A percentile compares a stretch with the other conserved stretches of the same genome.
These are phyloP conservation scores for Tylopilus intermedius DNA, from an alignment of 768 basidiomycete species.

Conservation along the genomic window DNA sequence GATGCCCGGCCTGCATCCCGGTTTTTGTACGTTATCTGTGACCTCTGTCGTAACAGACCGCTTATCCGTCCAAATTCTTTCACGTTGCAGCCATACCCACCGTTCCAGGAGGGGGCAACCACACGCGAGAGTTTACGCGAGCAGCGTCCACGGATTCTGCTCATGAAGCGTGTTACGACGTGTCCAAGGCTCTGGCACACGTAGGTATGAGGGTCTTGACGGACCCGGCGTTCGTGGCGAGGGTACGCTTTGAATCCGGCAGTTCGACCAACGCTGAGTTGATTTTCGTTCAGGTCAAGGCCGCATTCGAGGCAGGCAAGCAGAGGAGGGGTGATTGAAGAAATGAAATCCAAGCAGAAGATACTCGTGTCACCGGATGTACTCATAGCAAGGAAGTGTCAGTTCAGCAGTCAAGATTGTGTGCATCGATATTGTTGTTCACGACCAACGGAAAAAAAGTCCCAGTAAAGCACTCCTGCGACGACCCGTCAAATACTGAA, in stretches of 20 bases:
- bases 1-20: conserved; percentile 67
- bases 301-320: conserved; percentile 43
- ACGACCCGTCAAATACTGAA: too few relatives aligned
- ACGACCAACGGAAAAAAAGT: too few relatives aligned
- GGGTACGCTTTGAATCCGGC: conserved; percentile 37
- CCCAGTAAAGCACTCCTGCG: too few relatives aligned
- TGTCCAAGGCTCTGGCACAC: conserved; percentile 68
- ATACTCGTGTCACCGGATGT: too few relatives aligned
- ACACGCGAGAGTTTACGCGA: conserved; percentile 59
- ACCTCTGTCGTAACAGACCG: background rate
- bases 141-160: conserved; percentile 56
- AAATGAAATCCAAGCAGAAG: too few relatives aligned
- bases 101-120: conserved; percentile 64
- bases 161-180: conserved; percentile 59
- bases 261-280: background rate
- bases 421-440: background rate
- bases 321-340: conserved; percentile 4
- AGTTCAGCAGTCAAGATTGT: background rate
- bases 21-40: conserved; percentile 35
- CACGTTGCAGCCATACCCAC: conserved; percentile 64
- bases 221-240: conserved; percentile 55
- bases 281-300: conserved; percentile 36
- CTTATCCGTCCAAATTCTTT: background rate
- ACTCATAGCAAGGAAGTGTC: too few relatives aligned
- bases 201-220: conserved; percentile 62